Evolutionary conservation across 2,329 filamentous ascomycete species (phyloP).

Genomic region (Bimuria novae-zelandiae): DNA sequence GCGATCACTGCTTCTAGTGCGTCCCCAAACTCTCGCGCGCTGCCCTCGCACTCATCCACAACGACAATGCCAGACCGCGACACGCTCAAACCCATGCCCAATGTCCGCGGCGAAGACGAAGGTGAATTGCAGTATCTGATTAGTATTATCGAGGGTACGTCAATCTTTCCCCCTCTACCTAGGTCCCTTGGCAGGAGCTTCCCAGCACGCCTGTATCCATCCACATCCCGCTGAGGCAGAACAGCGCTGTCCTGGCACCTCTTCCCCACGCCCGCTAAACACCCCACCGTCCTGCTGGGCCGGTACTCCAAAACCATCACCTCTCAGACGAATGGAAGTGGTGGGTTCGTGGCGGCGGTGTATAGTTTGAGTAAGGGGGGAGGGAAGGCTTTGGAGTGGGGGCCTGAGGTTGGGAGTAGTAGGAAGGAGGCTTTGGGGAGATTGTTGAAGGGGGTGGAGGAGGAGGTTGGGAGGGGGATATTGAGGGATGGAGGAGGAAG

Average conservation of each 20-base stretch:
- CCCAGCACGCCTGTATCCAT: neutral
- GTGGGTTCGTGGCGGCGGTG: constrained; percentile 18
- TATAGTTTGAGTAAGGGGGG: constrained; percentile 21
- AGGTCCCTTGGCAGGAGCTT: too few relatives aligned
- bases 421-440: constrained; percentile 18
- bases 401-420: constrained; percentile 19
- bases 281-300: constrained; percentile 18
- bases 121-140: constrained; percentile 18
- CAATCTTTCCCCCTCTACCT: neutral
- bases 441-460: constrained; percentile 19
- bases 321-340: neutral
- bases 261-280: neutral
- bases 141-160: constrained; percentile 23
- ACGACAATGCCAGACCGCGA: neutral
- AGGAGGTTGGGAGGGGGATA: constrained; percentile 10
- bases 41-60: too few relatives aligned
- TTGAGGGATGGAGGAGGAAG: constrained; percentile 12
- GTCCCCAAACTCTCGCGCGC: too few relatives aligned
- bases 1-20: neutral
- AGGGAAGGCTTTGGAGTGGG: constrained; percentile 17
- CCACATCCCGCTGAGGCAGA: neutral
- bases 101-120: constrained; percentile 28
- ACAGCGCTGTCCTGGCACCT: constrained; percentile 14
- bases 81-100: constrained; percentile 12
- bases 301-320: constrained; percentile 13